Evolutionary conservation across 2,329 filamentous ascomycete species (phyloP).

Genomic region (Colletotrichum plurivorum): DNA sequence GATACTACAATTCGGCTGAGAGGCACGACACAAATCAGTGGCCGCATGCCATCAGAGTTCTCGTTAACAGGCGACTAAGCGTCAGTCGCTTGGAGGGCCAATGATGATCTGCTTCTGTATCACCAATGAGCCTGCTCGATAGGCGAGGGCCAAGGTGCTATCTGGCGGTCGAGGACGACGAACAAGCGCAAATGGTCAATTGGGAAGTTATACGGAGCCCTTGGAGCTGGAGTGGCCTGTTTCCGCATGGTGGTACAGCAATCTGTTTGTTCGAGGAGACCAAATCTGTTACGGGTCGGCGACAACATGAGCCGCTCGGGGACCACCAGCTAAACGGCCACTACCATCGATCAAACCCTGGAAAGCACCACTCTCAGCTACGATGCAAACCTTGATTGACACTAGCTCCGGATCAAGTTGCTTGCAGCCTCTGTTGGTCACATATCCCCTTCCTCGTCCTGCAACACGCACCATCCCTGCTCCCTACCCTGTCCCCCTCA

Average conservation of each 20-base stretch:
- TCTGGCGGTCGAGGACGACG: background rate
- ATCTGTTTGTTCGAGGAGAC: background rate
- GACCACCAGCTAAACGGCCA: background rate
- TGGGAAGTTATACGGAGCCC: conserved; percentile 11
- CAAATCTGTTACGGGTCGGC: conserved; percentile 11
- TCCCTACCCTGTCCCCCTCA: background rate
- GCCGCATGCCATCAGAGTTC: background rate
- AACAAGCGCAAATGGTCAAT: background rate
- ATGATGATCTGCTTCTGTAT: background rate
- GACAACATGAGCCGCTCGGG: conserved; percentile 4
- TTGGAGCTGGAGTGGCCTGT: background rate
- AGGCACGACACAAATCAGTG: background rate
- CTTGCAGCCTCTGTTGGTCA: conserved; percentile 9
- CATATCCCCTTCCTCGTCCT: background rate
- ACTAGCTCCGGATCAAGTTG: conserved; percentile 1
- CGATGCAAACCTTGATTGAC: background rate
- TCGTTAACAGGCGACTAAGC: background rate
- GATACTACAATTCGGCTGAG: background rate
- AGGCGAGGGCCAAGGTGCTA: background rate
- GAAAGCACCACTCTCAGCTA: background rate
- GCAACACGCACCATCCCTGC: background rate
- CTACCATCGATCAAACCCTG: background rate
- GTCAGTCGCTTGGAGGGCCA: conserved; percentile 4
- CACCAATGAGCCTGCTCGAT: background rate
- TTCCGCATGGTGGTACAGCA: conserved; percentile 9